These are phyloP conservation scores for Castanopsis chinensis DNA, from an alignment of 306 rosid species.

Conservation along the genomic window DNA sequence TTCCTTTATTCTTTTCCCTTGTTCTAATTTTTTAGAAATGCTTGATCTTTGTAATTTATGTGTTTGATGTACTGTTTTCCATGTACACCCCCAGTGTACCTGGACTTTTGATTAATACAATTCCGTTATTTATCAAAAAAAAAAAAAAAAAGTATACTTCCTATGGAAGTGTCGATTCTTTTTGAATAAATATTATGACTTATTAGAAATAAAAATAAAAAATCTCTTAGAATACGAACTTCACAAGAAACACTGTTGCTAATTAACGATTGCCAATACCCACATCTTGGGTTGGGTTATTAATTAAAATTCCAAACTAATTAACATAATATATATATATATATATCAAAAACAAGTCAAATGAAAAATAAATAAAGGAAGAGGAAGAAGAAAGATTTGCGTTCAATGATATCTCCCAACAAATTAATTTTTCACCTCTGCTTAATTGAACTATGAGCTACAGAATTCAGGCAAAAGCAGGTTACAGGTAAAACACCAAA, in stretches of 20 bases:
- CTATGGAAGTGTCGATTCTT: too few relatives aligned
- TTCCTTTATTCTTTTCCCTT: too few relatives aligned
- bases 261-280: neutral
- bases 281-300: neutral
- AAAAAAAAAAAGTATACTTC: too few relatives aligned
- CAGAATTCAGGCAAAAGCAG: neutral
- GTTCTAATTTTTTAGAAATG: too few relatives aligned
- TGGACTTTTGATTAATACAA: too few relatives aligned
- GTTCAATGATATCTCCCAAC: neutral
- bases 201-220: too few relatives aligned
- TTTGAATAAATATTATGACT: too few relatives aligned
- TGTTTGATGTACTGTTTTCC: too few relatives aligned
- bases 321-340: neutral
- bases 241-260: neutral
- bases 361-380: neutral
- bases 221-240: neutral
- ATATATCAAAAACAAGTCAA: neutral
- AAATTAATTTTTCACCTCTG: neutral
- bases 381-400: neutral
- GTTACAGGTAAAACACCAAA: neutral
- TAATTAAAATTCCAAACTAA: neutral
- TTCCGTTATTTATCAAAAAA: too few relatives aligned
- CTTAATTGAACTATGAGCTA: neutral
- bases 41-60: too few relatives aligned
- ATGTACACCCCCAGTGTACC: too few relatives aligned